Percentiles rank a stretch among this genome's conserved stretches.
Conservation (phyloP, 495 filamentous ascomycete genomes). For the Opeltia flavorubescens region DNA sequence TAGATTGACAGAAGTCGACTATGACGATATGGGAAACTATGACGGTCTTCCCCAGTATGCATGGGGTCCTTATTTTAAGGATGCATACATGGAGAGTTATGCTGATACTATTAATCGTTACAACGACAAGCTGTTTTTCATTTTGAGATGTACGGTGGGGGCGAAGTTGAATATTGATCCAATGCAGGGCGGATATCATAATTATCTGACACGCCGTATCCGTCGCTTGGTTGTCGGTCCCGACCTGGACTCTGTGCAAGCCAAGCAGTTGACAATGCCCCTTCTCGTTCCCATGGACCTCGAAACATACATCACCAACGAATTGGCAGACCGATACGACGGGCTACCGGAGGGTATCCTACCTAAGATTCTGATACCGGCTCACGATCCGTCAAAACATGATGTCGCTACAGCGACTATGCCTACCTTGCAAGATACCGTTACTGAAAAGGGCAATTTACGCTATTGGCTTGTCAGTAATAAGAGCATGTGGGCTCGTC, state of each 20-base stretch:
- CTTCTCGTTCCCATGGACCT: constrained; percentile 15
- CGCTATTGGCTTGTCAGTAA: constrained; percentile 25
- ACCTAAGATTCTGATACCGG: constrained; percentile 10
- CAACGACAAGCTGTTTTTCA: constrained; percentile 13
- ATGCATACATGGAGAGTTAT: constrained; percentile 9
- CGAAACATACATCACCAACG: constrained; percentile 11
- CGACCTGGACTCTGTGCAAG: constrained; percentile 11
- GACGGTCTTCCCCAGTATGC: constrained; percentile 19
- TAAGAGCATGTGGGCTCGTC: constrained; percentile 23
- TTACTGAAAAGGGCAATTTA: constrained; percentile 14
- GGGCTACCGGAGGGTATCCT: constrained; percentile 4
- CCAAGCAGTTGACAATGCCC: constrained; percentile 21
- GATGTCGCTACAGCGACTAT: neutral
- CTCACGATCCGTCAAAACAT: constrained; percentile 11
- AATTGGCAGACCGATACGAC: neutral
- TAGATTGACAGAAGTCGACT: neutral
- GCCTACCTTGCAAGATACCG: constrained; percentile 10
- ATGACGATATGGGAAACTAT: constrained; percentile 14
- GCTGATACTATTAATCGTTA: constrained; percentile 1
- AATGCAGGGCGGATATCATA: constrained; percentile 1
- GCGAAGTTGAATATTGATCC: constrained; percentile 6
- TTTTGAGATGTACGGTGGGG: constrained; percentile 9
- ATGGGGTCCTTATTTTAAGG: constrained; percentile 10
- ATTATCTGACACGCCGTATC: constrained; percentile 17
- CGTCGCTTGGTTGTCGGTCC: constrained; percentile 13